Evolutionary conservation across 176 grass and related monocot genomes (phyloP), one percentile per base, ranked within the genome.

Genomic region (Oryza nivara): DNA sequence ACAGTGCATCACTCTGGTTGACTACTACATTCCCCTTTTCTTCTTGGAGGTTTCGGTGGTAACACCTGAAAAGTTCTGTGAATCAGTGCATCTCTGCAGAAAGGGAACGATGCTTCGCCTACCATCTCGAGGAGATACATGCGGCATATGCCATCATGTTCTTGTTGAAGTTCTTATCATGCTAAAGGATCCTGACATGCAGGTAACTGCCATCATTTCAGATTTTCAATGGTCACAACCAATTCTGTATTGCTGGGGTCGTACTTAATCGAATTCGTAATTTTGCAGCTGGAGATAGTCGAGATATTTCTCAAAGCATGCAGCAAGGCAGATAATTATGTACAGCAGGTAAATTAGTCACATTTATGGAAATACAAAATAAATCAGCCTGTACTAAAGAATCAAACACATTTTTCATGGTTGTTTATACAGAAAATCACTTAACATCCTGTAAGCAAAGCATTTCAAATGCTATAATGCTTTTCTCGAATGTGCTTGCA

Each of bases 1-100:
- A 19, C 90, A 94, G 92, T 94, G 92, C 85, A 85, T 94, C 66
- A 94, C 89, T n/a, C 65, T 94, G 87, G 90, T 94, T 14, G 90
- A 94, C 74, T 92, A 94, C 79, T 94, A 94, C 14, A 68, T 92
- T 28, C 85, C 90, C 7, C 49, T 85, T 83, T 85, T 94, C 80
- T 90, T 94, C 84, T 4, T 77, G 65, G 92, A 94, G 76, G 80
- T 92, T 76, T 89, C 92, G 11, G 44, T 66, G 40, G 56, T 92
- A 75, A 76, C 23, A 65, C 89, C 92, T 44, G 90, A 94, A 28
- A 70, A 92, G 70, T 86, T 94, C 16, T 94, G 92, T 43, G 78
- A 84, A 16, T 87, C 88, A 48, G 43, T 92, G 36, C 89, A 94
- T 79, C 83, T 97, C 28, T 97, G 94, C 83, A 88, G 84, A 68